These are phyloP conservation scores for Boletus patriciae DNA, from an alignment of 768 basidiomycete genomes.

Conservation along the genomic window DNA sequence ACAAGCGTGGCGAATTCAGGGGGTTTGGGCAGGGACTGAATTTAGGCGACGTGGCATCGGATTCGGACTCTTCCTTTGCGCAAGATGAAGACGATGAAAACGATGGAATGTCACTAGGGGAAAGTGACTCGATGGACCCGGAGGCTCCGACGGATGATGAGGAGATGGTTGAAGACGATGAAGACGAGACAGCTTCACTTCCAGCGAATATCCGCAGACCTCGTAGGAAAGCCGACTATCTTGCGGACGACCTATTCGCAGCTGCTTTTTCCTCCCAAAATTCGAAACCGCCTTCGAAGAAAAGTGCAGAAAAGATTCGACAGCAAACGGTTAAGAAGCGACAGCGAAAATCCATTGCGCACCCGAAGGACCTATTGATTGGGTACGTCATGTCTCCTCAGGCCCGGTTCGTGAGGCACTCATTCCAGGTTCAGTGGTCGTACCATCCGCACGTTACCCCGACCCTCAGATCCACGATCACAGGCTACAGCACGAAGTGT, in stretches of 20 bases:
- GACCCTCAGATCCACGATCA: conserved; percentile 27
- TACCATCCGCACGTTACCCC: conserved; percentile 50
- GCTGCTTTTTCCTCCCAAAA: conserved; percentile 49
- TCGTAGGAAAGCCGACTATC: conserved; percentile 48
- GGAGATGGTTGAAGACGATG: conserved; percentile 17
- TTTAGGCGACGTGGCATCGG: conserved; percentile 8
- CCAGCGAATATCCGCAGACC: background rate
- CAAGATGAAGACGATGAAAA: conserved; percentile 18
- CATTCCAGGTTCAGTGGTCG: conserved; percentile 44
- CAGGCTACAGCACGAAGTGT: conserved; percentile 41
- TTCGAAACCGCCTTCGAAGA: conserved; percentile 11
- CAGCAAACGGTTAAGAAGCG: conserved; percentile 27
- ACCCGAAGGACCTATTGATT: conserved; percentile 51
- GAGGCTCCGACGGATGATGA: conserved; percentile 22
- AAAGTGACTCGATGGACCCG: conserved; percentile 8
- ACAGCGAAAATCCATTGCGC: conserved; percentile 34
- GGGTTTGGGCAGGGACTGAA: conserved; percentile 9
- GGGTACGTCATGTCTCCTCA: conserved; percentile 41
- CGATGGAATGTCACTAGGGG: conserved; percentile 11
- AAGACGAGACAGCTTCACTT: background rate
- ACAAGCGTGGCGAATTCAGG: conserved; percentile 17
- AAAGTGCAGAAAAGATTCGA: conserved; percentile 25
- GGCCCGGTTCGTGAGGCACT: background rate
- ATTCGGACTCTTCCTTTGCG: conserved; percentile 14
- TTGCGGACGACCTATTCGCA: conserved; percentile 64